A percentile compares a stretch with the other conserved stretches of the same genome.
Conservation (phyloP, 2,329 filamentous ascomycete genomes). For the Epichloe scottii region DNA sequence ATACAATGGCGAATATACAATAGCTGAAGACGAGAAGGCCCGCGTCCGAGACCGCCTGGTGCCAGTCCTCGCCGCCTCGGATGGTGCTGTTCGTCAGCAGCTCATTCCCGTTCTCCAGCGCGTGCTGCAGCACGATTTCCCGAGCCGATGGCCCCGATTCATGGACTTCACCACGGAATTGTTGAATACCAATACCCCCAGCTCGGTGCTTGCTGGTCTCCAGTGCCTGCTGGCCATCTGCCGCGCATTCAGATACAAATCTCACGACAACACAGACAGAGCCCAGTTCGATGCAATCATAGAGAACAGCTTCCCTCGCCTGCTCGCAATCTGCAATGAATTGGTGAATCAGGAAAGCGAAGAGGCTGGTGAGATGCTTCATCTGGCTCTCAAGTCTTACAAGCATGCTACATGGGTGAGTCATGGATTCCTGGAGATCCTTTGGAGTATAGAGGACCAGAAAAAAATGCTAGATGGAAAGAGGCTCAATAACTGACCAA, state of each 20-base stretch:
- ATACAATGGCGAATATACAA: conserved; percentile 56
- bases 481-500: not conserved
- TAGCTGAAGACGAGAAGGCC: conserved; percentile 80
- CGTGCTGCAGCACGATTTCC: conserved; percentile 92
- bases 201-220: conserved; percentile 81
- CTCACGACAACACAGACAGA: conserved; percentile 59
- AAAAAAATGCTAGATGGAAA: too few relatives aligned
- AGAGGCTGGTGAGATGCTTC: conserved; percentile 93
- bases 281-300: conserved; percentile 91
- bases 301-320: conserved; percentile 75
- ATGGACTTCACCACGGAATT: conserved; percentile 86
- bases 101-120: conserved; percentile 90
- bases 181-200: conserved; percentile 72
- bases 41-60: conserved; percentile 80
- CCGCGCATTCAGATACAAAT: conserved; percentile 89
- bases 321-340: conserved; percentile 77
- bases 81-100: conserved; percentile 75
- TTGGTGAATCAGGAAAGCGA: conserved; percentile 82
- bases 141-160: conserved; percentile 85
- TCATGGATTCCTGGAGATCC: not conserved
- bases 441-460: too few relatives aligned
- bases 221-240: conserved; percentile 92
- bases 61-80: conserved; percentile 72
- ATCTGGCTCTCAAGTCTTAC: conserved; percentile 89
- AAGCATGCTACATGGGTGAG: conserved; percentile 92